Percentiles rank a stretch among this genome's conserved stretches.
phyloP scores from a whole-genome alignment of 495 filamentous ascomycete genomes.

The Penicillium desertorum region DNA sequence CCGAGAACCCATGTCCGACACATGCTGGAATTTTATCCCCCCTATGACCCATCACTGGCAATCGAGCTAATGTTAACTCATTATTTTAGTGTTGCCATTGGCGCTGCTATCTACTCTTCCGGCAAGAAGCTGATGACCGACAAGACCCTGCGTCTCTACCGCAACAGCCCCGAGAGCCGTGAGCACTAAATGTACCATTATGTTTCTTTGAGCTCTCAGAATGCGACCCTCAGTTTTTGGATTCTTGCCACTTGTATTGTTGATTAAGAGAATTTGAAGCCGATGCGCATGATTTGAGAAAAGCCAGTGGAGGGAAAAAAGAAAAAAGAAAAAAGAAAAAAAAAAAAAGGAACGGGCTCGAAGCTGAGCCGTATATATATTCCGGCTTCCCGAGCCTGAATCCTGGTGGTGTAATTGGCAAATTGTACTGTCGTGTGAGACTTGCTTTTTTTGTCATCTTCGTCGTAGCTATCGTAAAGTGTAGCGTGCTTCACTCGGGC shows the following conservation, averaged over 20 bases:
- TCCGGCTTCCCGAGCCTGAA: slow-evolving; percentile 35
- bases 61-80: slow-evolving; percentile 24
- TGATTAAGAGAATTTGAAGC: slow-evolving; percentile 31
- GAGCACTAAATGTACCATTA: slow-evolving; percentile 49
- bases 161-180: slow-evolving; percentile 50
- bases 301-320: slow-evolving; percentile 15
- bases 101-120: slow-evolving; percentile 77
- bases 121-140: slow-evolving; percentile 78
- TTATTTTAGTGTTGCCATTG: slow-evolving; percentile 57
- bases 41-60: slow-evolving; percentile 8
- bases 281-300: slow-evolving; percentile 20
- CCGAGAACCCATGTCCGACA: slow-evolving; percentile 12
- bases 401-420: slow-evolving; percentile 34
- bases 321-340: slow-evolving; percentile 23
- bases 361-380: slow-evolving; percentile 43
- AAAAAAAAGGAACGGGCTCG: slow-evolving; percentile 30
- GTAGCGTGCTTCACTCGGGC: slow-evolving; percentile 55
- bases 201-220: slow-evolving; percentile 36
- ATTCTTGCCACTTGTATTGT: slow-evolving; percentile 39
- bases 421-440: slow-evolving; percentile 29
- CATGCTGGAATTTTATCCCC: slow-evolving; percentile 17
- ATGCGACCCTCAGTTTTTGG: slow-evolving; percentile 35
- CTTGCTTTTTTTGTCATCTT: slow-evolving; percentile 27
- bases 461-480: slow-evolving; percentile 24
- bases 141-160: slow-evolving; percentile 81